Conservation (phyloP, 768 basidiomycete genomes). For the Strobilomyces dryophilus region DNA sequence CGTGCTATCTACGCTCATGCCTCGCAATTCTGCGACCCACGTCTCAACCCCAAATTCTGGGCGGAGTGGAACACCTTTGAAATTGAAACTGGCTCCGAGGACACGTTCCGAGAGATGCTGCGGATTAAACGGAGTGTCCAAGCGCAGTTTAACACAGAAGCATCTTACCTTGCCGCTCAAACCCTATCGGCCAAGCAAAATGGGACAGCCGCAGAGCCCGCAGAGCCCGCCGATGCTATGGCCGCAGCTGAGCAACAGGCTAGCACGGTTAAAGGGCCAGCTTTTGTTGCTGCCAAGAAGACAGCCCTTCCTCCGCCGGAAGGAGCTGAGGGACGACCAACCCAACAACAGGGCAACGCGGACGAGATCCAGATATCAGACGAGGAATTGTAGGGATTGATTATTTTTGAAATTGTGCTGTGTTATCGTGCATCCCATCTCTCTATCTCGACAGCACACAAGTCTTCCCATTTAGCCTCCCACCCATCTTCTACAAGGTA, state of each 20-base stretch:
- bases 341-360: constrained; percentile 42
- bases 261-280: constrained; percentile 50
- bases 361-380: constrained; percentile 90
- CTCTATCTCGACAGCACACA: constrained; percentile 74
- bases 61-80: constrained; percentile 96
- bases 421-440: constrained; percentile 48
- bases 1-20: constrained; percentile 96
- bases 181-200: constrained; percentile 68
- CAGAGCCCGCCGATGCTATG: constrained; percentile 70
- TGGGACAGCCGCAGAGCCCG: constrained; percentile 42
- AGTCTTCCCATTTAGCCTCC: constrained; percentile 72
- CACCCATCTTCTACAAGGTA: constrained; percentile 65
- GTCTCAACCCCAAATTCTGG: constrained; percentile 92
- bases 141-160: constrained; percentile 98
- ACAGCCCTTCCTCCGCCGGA: constrained; percentile 40
- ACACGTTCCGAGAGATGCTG: constrained; percentile 94
- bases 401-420: constrained; percentile 14
- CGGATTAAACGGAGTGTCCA: constrained; percentile 98
- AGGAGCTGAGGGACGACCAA: constrained; percentile 33
- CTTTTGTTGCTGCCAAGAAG: constrained; percentile 76
- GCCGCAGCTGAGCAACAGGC: constrained; percentile 74
- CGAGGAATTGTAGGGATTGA: constrained; percentile 52
- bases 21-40: constrained; percentile 97
- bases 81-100: constrained; percentile 97
- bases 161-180: constrained; percentile 88